Base-by-base conservation (phyloP, 257 asterid genomes). In the Hygrophila difformis region DNA sequence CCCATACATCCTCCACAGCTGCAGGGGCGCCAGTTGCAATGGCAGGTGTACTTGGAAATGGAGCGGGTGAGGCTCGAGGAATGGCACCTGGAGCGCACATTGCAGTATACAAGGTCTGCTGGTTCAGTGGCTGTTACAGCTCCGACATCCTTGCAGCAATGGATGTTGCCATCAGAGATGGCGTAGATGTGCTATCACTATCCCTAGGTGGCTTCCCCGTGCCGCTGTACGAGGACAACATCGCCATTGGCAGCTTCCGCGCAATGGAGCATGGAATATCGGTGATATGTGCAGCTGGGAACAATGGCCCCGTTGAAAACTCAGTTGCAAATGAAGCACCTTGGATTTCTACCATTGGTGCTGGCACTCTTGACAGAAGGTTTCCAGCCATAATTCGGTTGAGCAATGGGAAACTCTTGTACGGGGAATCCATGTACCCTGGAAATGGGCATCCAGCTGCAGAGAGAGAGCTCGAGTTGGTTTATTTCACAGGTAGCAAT, bases 291-390 rank as follows among this genome's bases (percentile, higher is more conserved):
- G 92, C 94, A 2, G 97, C 95, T n/a, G 95, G 97, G 40, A 88
- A 88, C 29, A 81, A 81, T 6, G 97, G 97, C 1, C 95, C 95
- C 7, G 51, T 75, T 17, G 66, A 64, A 43, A 78, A 78, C 56
- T 88, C 95, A 1, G 94, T 84, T 9, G 82, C 87, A 12, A 88
- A 88, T 11, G 89, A 73, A 59, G 95, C 97, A 62, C 94, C 97
- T 4, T 88, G 94, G 97, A 75, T 84, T 29, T 68, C 84, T 12
- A 88, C 97, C 16, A 49, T 88, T 9, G 94, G 97, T 8, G 95
- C 95, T 21, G 73, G 97, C 69, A 76, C 94, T 1, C 94, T 88
- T 16, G 80, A 84, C 63, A 19, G 97, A 24, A 67, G 63, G 47
- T 88, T 88, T 53, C 94, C 95, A 1, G 95, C 93, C 1, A 34